Base-by-base conservation (phyloP, 257 asterid genomes). In the Striga asiatica region DNA sequence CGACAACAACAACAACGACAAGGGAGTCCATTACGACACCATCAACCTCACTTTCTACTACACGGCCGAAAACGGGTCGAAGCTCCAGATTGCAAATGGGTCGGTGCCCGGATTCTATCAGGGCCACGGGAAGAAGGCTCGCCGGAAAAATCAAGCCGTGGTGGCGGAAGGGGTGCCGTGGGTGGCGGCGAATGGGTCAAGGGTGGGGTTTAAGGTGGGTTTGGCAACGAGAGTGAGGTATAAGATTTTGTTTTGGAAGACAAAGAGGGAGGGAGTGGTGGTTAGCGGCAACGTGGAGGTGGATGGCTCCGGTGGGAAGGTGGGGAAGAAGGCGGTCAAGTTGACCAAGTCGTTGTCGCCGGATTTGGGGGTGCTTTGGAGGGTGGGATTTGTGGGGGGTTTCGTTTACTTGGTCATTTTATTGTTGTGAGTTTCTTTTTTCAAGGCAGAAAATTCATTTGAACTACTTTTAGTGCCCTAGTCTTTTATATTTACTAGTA, bases 1-100 rank as follows among this genome's bases (percentile, higher is more conserved):
- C 64, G 55, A 67, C 6, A 88, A 88, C 62, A 31, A 32, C 22
- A 82, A 80, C 94, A 85, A 82, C 41, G 91, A 78, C 71, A 78
- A 88, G 34, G 94, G 95, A 41, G 92, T 88, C 4, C n/a, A 42
- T 21, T 88, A 85, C 11, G 77, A 64, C 21, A 67, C 67, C 50
- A 60, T 81, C 2, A 71, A 31, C 53, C 50, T 85, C 35, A 46
- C 70, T 34, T 65, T 88, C 8, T 78, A 31, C 53, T 75, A 70
- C 54, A 67, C n/a, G n/a, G n/a, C 66, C 65, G 25, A 61, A 1
- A 58, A 55, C 66, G 8, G 31, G 23, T 66, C 75, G 9, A 14
- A 10, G 22, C 27, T 48, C 6, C 54, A 7, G 21, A 32, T 85
- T 1, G 94, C 74, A 13, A 89, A 69, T 61, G 50, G 32, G 50